Conservation (phyloP, 148 eudicot genomes). For the Chenopodium album region DNA sequence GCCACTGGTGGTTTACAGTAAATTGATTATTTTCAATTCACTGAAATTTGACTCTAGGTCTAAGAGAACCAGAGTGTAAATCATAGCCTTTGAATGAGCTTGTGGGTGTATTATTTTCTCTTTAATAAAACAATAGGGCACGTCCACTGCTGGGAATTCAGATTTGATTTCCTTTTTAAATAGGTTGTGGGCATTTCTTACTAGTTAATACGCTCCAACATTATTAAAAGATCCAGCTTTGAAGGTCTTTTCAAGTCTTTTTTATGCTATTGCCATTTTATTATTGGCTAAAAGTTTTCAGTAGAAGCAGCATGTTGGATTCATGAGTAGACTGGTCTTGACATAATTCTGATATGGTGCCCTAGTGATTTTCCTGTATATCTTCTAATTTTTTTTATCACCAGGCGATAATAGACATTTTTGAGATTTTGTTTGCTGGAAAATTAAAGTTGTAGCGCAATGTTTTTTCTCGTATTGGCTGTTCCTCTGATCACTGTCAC, state of each 20-base stretch:
- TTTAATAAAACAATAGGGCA: not conserved
- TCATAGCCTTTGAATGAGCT: not conserved
- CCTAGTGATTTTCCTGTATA: not conserved
- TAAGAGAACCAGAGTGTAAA: not conserved
- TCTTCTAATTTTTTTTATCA: not conserved
- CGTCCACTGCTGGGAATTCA: not conserved
- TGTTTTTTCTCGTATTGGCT: not conserved
- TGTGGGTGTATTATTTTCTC: not conserved
- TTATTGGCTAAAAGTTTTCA: not conserved
- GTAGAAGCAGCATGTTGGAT: not conserved
- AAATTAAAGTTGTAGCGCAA: not conserved
- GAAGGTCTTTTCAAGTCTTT: not conserved
- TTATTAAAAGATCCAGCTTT: not conserved
- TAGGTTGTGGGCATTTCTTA: not conserved
- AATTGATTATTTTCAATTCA: no score
- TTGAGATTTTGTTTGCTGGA: not conserved
- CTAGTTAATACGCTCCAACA: not conserved
- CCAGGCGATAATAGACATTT: not conserved
- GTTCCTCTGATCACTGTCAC: not conserved
- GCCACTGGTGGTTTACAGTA: not conserved
- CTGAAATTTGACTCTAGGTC: not conserved
- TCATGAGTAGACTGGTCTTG: not conserved
- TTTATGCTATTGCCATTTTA: not conserved
- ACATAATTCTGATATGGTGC: not conserved
- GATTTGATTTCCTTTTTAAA: not conserved